Evolutionary conservation across 2,329 filamentous ascomycete genomes (phyloP).

Genomic region (Scedosporium aurantiacum): DNA sequence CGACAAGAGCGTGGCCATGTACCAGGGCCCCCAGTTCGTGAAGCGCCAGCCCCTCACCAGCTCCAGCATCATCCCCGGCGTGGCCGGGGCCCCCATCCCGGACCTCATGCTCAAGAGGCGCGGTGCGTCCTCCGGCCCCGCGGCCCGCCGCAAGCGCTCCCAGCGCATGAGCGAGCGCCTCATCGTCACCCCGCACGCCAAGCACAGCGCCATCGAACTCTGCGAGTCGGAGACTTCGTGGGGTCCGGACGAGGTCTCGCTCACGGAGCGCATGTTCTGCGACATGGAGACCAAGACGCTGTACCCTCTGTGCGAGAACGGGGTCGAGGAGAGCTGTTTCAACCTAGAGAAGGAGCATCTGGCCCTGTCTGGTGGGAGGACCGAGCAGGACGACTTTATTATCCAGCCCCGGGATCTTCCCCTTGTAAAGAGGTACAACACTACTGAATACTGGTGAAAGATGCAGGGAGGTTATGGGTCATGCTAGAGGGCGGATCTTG

Average conservation of each 20-base stretch:
- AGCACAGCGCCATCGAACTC: constrained; percentile 19
- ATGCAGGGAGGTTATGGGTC: background rate
- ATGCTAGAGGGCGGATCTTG: background rate
- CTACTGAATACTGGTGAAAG: background rate
- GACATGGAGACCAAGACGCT: constrained; percentile 19
- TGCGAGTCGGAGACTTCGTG: constrained; percentile 17
- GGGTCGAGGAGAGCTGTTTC: constrained; percentile 11
- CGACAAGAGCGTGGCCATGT: constrained; percentile 9
- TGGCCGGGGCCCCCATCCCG: background rate
- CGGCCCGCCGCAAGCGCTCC: background rate
- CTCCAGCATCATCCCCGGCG: background rate
- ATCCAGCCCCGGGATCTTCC: background rate
- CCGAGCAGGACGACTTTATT: background rate
- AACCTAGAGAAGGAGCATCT: constrained; percentile 6
- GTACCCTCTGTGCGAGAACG: constrained; percentile 16
- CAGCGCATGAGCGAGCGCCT: constrained; percentile 9
- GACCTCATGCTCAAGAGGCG: background rate
- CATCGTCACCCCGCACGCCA: constrained; percentile 12
- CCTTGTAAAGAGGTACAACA: background rate
- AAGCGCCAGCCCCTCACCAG: background rate
- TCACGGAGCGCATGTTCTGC: constrained; percentile 19
- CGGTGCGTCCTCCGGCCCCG: background rate
- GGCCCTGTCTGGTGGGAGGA: background rate
- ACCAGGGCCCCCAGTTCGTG: constrained; percentile 7
- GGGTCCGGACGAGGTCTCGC: constrained; percentile 21